Percentiles rank a stretch among this genome's conserved stretches.
phyloP scores from a whole-genome alignment of 305 asterid genomes.

The Nicotiana rustica region DNA sequence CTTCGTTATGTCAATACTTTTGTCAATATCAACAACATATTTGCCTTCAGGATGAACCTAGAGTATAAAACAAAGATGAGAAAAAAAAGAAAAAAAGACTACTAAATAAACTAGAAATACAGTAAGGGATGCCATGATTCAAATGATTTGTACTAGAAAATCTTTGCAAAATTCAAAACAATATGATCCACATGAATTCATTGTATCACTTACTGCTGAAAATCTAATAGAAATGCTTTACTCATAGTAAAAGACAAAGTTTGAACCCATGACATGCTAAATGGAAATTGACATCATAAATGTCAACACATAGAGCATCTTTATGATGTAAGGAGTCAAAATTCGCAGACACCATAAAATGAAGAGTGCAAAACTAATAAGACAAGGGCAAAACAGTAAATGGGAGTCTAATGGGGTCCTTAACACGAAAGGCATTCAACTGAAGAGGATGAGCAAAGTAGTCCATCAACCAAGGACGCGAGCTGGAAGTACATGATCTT shows the following conservation, averaged over 20 bases:
- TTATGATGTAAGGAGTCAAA: background rate
- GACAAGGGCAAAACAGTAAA: background rate
- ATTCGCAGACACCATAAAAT: background rate
- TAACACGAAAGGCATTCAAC: background rate
- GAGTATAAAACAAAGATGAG: conserved; percentile 33
- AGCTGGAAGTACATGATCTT: background rate
- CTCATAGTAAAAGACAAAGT: background rate
- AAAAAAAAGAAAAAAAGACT: background rate
- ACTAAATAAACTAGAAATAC: background rate
- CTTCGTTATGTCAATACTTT: conserved; percentile 90
- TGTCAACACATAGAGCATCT: background rate
- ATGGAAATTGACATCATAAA: conserved; percentile 7
- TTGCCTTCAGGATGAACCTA: conserved; percentile 99
- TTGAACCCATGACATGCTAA: background rate
- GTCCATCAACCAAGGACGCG: background rate
- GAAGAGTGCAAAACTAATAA: background rate
- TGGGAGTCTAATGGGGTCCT: background rate
- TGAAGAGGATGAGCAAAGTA: background rate
- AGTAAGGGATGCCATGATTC: background rate
- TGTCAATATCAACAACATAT: conserved; percentile 94
- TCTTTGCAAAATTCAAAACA: background rate
- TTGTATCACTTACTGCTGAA: background rate
- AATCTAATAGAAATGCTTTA: background rate
- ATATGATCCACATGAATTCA: background rate
- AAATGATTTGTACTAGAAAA: background rate